These are phyloP conservation scores for Beauveria bassiana DNA, from an alignment of 2,329 filamentous ascomycete genomes.

Conservation along the genomic window DNA sequence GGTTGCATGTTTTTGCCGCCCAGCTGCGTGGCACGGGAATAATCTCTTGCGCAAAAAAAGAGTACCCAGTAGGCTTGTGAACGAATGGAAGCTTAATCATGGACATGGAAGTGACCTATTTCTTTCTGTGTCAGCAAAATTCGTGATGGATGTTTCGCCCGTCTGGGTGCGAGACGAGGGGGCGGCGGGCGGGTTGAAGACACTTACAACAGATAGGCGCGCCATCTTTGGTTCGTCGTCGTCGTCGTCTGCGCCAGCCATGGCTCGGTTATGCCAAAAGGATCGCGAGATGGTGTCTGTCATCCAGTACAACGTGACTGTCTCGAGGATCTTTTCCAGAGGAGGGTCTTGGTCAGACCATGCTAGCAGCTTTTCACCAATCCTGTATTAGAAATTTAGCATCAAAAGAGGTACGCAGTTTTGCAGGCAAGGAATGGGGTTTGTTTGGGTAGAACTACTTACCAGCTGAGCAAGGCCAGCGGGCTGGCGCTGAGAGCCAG, in stretches of 20 bases:
- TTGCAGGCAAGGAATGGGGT: no score
- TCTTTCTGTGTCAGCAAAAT: neutral
- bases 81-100: slow-evolving; percentile 13
- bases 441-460: neutral
- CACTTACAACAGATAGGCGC: slow-evolving; percentile 13
- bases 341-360: slow-evolving; percentile 39
- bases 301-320: slow-evolving; percentile 48
- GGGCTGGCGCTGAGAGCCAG: slow-evolving; percentile 45
- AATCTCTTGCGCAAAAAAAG: slow-evolving; percentile 36
- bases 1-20: slow-evolving; percentile 25
- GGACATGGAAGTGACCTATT: slow-evolving; percentile 7
- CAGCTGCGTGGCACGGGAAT: slow-evolving; percentile 28
- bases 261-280: slow-evolving; percentile 40
- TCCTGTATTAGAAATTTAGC: slow-evolving; percentile 22
- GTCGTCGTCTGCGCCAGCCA: slow-evolving; percentile 14
- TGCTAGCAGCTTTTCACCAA: slow-evolving; percentile 48
- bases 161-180: neutral
- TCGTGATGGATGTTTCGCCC: neutral
- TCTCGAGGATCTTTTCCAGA: slow-evolving; percentile 38
- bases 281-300: slow-evolving; percentile 39
- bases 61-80: slow-evolving; percentile 39
- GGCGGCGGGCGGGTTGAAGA: neutral
- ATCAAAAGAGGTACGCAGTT: neutral
- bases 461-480: slow-evolving; percentile 48
- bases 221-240: slow-evolving; percentile 19